Percentiles rank a stretch among this genome's conserved stretches.
phyloP scores from a whole-genome alignment of 441 rosid genomes.

The Cnidoscolus chayamansa region DNA sequence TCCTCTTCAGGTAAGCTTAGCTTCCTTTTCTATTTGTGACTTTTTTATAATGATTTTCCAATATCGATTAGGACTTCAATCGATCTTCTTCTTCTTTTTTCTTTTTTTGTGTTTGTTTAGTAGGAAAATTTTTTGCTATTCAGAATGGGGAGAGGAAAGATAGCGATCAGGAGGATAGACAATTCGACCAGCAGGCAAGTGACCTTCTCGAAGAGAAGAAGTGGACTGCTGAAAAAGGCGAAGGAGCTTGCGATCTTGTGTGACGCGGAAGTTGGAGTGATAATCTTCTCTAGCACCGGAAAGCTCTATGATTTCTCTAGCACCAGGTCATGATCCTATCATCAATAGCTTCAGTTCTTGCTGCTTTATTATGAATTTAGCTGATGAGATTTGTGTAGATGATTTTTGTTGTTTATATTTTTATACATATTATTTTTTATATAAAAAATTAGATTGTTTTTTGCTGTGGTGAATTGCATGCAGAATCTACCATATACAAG shows the following conservation, averaged over 20 bases:
- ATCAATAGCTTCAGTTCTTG: too few relatives aligned
- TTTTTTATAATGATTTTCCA: not conserved
- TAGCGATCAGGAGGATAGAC: slow-evolving; percentile 69
- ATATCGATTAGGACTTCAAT: not conserved
- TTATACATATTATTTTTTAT: too few relatives aligned
- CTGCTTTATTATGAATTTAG: not conserved
- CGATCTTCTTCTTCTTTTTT: not conserved
- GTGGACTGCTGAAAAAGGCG: slow-evolving; percentile 72
- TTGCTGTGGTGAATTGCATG: too few relatives aligned
- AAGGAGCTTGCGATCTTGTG: slow-evolving; percentile 71
- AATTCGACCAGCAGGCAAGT: slow-evolving; percentile 83
- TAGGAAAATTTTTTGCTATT: too few relatives aligned
- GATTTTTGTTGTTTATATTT: too few relatives aligned
- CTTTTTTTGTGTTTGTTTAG: not conserved
- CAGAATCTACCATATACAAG: too few relatives aligned
- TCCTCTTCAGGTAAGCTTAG: too few relatives aligned
- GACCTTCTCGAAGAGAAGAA: slow-evolving; percentile 72
- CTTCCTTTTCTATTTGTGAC: too few relatives aligned
- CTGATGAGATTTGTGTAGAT: too few relatives aligned
- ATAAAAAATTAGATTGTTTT: too few relatives aligned
- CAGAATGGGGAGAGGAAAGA: slow-evolving; percentile 78
- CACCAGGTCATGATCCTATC: slow-evolving; percentile 48
- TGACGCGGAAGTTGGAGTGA: slow-evolving; percentile 77
- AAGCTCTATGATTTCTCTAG: slow-evolving; percentile 69
- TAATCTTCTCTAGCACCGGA: slow-evolving; percentile 72